phyloP scores from a whole-genome alignment of 768 basidiomycete species.

The Mycena haematopus region DNA sequence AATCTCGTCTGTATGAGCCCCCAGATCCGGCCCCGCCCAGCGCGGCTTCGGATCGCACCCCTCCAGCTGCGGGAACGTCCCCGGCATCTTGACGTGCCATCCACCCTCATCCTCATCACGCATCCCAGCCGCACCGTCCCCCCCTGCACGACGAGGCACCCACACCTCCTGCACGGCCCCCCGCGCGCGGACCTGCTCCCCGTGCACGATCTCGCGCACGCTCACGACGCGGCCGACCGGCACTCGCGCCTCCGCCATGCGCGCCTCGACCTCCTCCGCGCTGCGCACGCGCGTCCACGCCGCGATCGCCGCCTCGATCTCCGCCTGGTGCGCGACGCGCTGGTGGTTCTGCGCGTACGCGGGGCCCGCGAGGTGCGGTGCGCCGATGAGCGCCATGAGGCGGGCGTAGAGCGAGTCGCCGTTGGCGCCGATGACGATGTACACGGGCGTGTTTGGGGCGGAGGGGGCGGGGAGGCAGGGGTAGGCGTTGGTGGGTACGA shows the following conservation, averaged over 20 bases:
- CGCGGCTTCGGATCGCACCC: conserved; percentile 62
- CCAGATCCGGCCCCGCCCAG: conserved; percentile 77
- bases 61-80: conserved; percentile 67
- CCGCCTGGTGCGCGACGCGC: conserved; percentile 65
- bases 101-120: conserved; percentile 20
- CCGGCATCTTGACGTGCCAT: conserved; percentile 74
- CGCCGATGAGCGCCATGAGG: conserved; percentile 65
- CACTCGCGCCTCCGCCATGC: conserved; percentile 58
- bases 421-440: conserved; percentile 76
- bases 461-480: conserved; percentile 61
- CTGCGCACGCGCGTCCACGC: conserved; percentile 60
- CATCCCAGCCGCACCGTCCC: conserved; percentile 41
- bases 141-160: conserved; percentile 40
- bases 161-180: conserved; percentile 65
- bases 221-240: conserved; percentile 69
- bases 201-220: conserved; percentile 66
- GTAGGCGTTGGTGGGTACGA: conserved; percentile 78
- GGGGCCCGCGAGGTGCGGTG: conserved; percentile 64
- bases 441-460: conserved; percentile 50
- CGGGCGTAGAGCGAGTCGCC: conserved; percentile 73
- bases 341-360: conserved; percentile 62
- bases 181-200: conserved; percentile 59
- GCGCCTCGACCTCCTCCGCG: conserved; percentile 58
- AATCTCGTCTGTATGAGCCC: conserved; percentile 62
- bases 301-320: conserved; percentile 69